Percentiles rank a stretch among this genome's conserved stretches.
Conservation (phyloP, 192 early-diverging fungal genomes). For the Spinellus fusiger region DNA sequence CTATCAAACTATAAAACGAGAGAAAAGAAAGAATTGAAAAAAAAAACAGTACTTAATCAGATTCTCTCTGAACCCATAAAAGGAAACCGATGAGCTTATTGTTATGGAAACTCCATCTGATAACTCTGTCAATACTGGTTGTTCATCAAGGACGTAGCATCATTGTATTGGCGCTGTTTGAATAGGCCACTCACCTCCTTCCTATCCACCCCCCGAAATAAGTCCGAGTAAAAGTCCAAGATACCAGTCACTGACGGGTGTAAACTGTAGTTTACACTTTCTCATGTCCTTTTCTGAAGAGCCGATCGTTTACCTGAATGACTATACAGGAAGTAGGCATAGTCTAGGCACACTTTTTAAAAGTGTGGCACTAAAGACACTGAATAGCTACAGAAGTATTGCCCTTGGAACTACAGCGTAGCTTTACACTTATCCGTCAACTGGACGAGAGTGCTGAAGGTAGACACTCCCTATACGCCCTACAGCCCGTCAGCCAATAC, state of each 20-base stretch:
- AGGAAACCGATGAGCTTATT: background rate
- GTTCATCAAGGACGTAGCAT: too few relatives aligned
- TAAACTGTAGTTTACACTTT: background rate
- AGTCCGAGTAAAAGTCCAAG: too few relatives aligned
- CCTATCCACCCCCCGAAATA: too few relatives aligned
- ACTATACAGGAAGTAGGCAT: slow-evolving; percentile 3
- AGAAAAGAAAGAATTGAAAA: background rate
- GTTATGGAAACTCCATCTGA: too few relatives aligned
- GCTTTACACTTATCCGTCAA: slow-evolving; percentile 87
- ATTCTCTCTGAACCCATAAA: background rate
- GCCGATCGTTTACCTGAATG: background rate
- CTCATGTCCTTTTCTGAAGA: background rate
- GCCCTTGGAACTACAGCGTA: slow-evolving; percentile 70
- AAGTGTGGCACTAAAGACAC: too few relatives aligned
- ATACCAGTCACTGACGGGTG: background rate
- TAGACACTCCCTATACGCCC: slow-evolving; percentile 2
- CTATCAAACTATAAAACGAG: background rate
- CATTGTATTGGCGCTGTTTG: too few relatives aligned
- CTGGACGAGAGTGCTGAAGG: slow-evolving; percentile 70
- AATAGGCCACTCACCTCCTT: too few relatives aligned
- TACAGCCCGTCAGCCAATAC: too few relatives aligned
- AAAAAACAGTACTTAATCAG: background rate
- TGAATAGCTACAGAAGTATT: slow-evolving; percentile 66
- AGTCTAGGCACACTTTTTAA: too few relatives aligned
- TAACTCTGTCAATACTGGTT: too few relatives aligned